Conservation (phyloP, 176 grass and related monocot species). For the Avena sativa region DNA sequence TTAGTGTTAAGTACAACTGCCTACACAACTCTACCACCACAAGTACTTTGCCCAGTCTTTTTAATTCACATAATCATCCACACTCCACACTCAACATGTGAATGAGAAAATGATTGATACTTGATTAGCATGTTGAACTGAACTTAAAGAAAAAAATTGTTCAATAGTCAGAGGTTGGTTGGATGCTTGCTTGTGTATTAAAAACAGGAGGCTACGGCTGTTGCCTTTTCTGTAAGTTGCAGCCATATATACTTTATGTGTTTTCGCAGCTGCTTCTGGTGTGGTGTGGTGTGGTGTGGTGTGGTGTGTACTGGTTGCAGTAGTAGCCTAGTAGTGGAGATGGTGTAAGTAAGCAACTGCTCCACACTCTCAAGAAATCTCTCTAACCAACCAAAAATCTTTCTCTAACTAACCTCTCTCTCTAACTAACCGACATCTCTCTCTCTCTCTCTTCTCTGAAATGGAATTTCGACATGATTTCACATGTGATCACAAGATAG, state of each 20-base stretch:
- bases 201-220: conserved; percentile 45
- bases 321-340: conserved; percentile 62
- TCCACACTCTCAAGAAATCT: conserved; percentile 29
- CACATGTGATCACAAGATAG: conserved; percentile 25
- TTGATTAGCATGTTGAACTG: conserved; percentile 41
- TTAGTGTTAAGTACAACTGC: conserved; percentile 45
- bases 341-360: conserved; percentile 65
- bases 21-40: conserved; percentile 33
- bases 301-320: conserved; percentile 40
- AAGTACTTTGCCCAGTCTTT: background rate
- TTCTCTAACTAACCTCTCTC: conserved; percentile 13
- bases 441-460: conserved; percentile 15
- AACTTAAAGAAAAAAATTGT: conserved; percentile 24
- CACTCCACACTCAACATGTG: conserved; percentile 34
- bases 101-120: conserved; percentile 37
- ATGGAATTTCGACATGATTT: conserved; percentile 43
- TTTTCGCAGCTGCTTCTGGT: conserved; percentile 16
- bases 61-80: conserved; percentile 9
- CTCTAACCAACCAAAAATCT: conserved; percentile 20
- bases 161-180: conserved; percentile 47
- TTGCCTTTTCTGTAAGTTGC: conserved; percentile 62
- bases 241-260: conserved; percentile 42
- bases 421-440: background rate
- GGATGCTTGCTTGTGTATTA: conserved; percentile 49
- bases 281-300: background rate